Evolutionary conservation across 129 eudicot genomes (phyloP).

Genomic region (Flaveria ramosissima): DNA sequence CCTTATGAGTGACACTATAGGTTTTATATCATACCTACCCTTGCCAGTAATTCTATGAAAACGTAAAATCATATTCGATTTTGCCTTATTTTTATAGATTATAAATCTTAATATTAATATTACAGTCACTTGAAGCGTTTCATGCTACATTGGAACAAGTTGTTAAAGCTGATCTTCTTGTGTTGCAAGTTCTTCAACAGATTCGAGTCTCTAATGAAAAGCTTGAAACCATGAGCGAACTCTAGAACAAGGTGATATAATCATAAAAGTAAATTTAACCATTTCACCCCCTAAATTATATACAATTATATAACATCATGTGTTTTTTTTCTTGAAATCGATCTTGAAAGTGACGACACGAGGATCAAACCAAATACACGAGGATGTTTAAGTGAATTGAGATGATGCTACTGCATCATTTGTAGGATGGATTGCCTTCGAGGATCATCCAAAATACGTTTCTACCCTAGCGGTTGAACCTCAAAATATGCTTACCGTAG

Average conservation of each 20-base stretch:
- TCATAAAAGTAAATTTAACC: too few species aligned
- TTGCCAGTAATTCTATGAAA: conserved; percentile 59
- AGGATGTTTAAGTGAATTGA: conserved; percentile 49
- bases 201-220: too few species aligned
- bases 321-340: too few species aligned
- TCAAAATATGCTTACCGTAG: neutral
- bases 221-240: too few species aligned
- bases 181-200: too few species aligned
- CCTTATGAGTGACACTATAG: conserved; percentile 76
- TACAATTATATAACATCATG: too few species aligned
- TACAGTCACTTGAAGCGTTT: conserved; percentile 66
- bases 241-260: too few species aligned
- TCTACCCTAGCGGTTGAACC: conserved; percentile 7
- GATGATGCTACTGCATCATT: conserved; percentile 44
- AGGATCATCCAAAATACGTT: conserved; percentile 33
- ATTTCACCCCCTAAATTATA: too few species aligned
- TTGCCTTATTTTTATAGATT: neutral
- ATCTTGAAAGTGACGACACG: too few species aligned
- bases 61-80: neutral
- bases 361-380: conserved; percentile 66
- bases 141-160: too few species aligned
- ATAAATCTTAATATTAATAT: neutral
- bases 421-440: conserved; percentile 39
- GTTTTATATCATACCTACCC: conserved; percentile 94
- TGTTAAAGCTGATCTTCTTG: too few species aligned